Conservation (phyloP, 202 grass and related monocot species). For the Alloteropsis angusta region DNA sequence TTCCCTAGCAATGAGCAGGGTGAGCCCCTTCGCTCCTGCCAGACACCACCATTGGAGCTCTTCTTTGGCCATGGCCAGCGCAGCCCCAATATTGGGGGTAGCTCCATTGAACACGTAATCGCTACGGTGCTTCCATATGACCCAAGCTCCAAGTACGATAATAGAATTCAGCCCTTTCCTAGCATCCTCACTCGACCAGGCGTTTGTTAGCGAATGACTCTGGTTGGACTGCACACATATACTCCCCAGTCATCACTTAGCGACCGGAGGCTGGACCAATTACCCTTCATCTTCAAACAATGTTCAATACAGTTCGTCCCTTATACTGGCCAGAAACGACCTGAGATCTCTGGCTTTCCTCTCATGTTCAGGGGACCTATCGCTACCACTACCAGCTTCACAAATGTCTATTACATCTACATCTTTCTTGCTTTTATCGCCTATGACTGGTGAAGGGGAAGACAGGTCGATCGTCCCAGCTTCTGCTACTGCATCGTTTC, state of each 20-base stretch:
- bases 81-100: too few relatives aligned
- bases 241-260: background rate
- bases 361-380: conserved; percentile 42
- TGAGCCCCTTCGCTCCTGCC: too few relatives aligned
- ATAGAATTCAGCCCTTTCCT: too few relatives aligned
- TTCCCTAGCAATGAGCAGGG: too few relatives aligned
- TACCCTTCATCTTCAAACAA: background rate
- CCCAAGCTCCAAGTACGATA: too few relatives aligned
- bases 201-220: too few relatives aligned
- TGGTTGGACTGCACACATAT: background rate
- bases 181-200: too few relatives aligned
- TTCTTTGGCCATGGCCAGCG: too few relatives aligned
- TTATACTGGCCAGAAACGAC: conserved; percentile 45
- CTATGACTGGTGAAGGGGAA: conserved; percentile 25
- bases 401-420: conserved; percentile 37
- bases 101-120: too few relatives aligned
- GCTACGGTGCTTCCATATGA: too few relatives aligned
- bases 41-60: too few relatives aligned
- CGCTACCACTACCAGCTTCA: conserved; percentile 32
- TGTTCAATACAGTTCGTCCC: conserved; percentile 43
- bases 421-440: background rate
- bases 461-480: conserved; percentile 35
- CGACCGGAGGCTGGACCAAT: background rate
- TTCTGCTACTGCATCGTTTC: background rate
- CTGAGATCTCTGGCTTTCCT: conserved; percentile 46